Evolutionary conservation across 139 green algal genomes (phyloP).

Genomic region (Desmodesmus armatus): DNA sequence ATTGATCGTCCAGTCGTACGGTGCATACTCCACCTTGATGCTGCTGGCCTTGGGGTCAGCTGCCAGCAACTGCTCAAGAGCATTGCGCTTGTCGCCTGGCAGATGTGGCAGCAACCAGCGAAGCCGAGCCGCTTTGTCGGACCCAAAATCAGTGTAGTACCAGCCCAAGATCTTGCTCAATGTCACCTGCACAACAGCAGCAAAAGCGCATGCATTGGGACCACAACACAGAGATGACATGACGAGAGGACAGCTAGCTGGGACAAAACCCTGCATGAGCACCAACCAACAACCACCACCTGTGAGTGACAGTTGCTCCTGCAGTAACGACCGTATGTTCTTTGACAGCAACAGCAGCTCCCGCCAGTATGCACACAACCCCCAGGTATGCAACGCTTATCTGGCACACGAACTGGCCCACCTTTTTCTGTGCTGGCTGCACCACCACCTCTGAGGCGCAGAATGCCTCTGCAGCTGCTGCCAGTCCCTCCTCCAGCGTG

Average conservation of each 20-base stretch:
- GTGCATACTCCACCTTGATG: constrained; percentile 59
- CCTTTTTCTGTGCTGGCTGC: not conserved
- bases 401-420: no score
- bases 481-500: constrained; percentile 86
- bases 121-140: constrained; percentile 64
- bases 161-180: constrained; percentile 94
- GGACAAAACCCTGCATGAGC: no score
- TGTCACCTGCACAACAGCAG: constrained; percentile 46
- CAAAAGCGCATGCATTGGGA: not conserved
- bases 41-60: constrained; percentile 21
- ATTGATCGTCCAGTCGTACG: constrained; percentile 80
- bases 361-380: no score
- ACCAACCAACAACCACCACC: no score
- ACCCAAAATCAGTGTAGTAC: constrained; percentile 87
- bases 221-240: no score
- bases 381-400: no score
- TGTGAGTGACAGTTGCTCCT: no score
- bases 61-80: constrained; percentile 56
- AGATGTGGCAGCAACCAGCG: constrained; percentile 63
- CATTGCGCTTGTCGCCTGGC: not conserved
- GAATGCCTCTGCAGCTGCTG: constrained; percentile 73
- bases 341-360: no score
- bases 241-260: no score
- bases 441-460: constrained; percentile 63
- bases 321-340: no score